Evolutionary conservation across 1,284 basidiomycete species (phyloP), one percentile per base, ranked within the genome.

Genomic region (Phlebopus sp.): DNA sequence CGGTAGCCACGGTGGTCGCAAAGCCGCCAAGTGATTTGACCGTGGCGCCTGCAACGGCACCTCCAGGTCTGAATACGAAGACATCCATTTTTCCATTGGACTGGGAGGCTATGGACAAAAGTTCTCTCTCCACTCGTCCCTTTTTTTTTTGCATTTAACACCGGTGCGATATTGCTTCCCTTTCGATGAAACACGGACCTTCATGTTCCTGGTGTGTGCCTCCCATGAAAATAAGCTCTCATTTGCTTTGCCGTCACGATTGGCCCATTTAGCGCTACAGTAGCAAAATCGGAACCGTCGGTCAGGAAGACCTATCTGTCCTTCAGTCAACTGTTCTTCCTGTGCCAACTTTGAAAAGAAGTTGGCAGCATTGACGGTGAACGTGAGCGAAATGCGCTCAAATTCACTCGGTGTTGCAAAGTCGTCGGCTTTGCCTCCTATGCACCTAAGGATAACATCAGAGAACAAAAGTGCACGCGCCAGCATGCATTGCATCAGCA

Each of bases 221-320:
- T 64, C 62, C 14, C 48, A 52, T 29, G 50, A 46, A 34, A 60
- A 53, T 23, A 54, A 18, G 11, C 49, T 42, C 11, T 19, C 40
- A 5, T 52, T 35, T 2, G 59, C 51, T 8, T 46, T 58, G 1
- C 50, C 46, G 0, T 50, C 21, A 34, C 59, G 51, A 31, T 56
- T 55, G 1, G 59, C 59, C 52, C 53, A 49, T 21, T 62, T 64
- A 35, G 31, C 37, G 37, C 60, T 62, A 47, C 53, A 64, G 47
- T 64, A 62, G 41, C 59, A 62, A 44, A 62, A 64, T 18, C 58
- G 51, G 32, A 64, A 51, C 0, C 57, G 52, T 1, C 48, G 55
- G 34, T 32, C 7, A 4, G 21, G 35, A 11, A 8, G 18, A 7
- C 32, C 46, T 0, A 23, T n/a, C 30, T 38, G 45, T 17, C 14